Evolutionary conservation across 768 basidiomycete genomes (phyloP), one percentile per base, ranked within the genome.

Genomic region (Termitomyces sp.): DNA sequence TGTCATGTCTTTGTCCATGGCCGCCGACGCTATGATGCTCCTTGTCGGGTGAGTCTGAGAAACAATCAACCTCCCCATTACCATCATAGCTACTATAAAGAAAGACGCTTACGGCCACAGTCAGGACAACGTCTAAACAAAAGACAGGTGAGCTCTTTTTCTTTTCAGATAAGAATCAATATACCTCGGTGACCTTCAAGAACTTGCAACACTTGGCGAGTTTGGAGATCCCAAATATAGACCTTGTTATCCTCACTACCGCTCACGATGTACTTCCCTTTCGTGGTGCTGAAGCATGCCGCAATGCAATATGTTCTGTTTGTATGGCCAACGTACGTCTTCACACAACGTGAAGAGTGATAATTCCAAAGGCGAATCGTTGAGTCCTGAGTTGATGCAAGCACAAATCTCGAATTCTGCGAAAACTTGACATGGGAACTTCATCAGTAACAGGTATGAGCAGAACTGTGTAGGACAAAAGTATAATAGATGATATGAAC

Each of bases 321-420:
- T 4, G 77, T 77, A 67, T 96, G 95, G 0, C 95, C 93, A 0
- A 80, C 84, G 66, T 95, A 95, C 3, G 95, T 96, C 75, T 98
- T 98, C 23, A 96, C 86, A 63, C 93, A 93, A 58, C 88, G 87
- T 4, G 92, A 91, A 8, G 84, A 88, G 58, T 94, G 92, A 67
- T 89, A 94, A 69, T 96, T 91, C 95, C 97, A 98, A 16, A 99
- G 74, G 1, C 96, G 85, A 58, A 98, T 86, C 0, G 92, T 94
- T 6, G 93, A 96, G 69, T 98, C 95, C 68, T 98, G 90, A 3
- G 97, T 97, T 1, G 92, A 87, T 5, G 88, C 90, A 41, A 99
- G 80, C 25, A 98, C 82, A 71, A 89, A 95, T 65, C 82, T 84
- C 2, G 93, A 94, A 69, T 97, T 98, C 0, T 93, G 94, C 21